Conservation (phyloP, 2,329 filamentous ascomycete genomes). For the Zymoseptoria ardabiliae region DNA sequence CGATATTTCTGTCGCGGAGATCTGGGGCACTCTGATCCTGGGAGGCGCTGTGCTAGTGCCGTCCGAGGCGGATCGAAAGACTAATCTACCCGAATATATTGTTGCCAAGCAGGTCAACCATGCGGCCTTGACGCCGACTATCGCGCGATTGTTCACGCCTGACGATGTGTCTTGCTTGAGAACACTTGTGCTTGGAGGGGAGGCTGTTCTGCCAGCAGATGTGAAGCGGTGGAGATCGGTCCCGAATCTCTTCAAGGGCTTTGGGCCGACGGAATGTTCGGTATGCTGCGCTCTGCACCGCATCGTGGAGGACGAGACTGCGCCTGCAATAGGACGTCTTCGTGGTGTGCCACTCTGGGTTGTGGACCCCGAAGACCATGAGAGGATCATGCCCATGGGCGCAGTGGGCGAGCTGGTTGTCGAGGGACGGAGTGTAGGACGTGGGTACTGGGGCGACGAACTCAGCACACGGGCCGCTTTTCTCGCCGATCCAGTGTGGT, state of each 20-base stretch:
- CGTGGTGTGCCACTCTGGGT: slow-evolving; percentile 20
- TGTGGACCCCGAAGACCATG: slow-evolving; percentile 23
- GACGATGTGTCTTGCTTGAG: not conserved
- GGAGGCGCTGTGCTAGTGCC: not conserved
- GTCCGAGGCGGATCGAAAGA: too few species aligned
- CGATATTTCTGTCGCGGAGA: not conserved
- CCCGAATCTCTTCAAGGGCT: too few species aligned
- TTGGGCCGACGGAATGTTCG: too few species aligned
- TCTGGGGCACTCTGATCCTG: not conserved
- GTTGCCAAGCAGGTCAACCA: not conserved
- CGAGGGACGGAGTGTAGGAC: slow-evolving; percentile 38
- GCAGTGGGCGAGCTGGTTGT: slow-evolving; percentile 41
- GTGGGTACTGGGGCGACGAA: slow-evolving; percentile 36
- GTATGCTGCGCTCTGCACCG: not conserved
- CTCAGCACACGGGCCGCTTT: slow-evolving; percentile 18
- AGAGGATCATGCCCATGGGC: slow-evolving; percentile 34
- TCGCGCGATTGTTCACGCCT: not conserved
- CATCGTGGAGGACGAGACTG: too few species aligned
- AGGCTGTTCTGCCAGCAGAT: not conserved
- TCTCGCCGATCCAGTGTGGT: slow-evolving; percentile 25
- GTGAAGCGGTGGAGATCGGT: not conserved
- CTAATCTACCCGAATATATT: too few species aligned
- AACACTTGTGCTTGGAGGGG: not conserved
- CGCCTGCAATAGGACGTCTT: too few species aligned
- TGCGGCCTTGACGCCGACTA: not conserved